Percentiles rank a stretch among this genome's conserved stretches.
These are phyloP conservation scores for Ophiosphaerella korrae DNA, from an alignment of 2,329 filamentous ascomycete genomes.

Conservation along the genomic window DNA sequence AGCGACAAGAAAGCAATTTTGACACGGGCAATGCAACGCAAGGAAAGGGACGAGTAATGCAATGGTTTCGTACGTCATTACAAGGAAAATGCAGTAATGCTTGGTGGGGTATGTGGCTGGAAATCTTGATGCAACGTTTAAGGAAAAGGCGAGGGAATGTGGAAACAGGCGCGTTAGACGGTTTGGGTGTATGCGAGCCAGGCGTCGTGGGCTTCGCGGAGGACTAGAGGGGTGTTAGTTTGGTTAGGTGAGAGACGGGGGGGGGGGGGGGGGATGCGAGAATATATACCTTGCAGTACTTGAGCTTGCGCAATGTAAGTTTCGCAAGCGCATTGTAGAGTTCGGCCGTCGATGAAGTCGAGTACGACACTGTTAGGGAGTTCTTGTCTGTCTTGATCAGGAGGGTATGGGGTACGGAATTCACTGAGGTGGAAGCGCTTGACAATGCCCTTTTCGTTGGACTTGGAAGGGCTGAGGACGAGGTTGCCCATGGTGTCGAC, in stretches of 20 bases:
- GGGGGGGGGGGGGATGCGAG: too few relatives aligned
- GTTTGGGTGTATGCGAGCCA: conserved; percentile 42
- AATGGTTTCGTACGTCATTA: conserved; percentile 1
- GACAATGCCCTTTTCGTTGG: conserved; percentile 66
- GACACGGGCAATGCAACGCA: not conserved
- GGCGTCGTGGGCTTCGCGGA: conserved; percentile 45
- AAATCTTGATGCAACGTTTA: not conserved
- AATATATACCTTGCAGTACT: conserved; percentile 43
- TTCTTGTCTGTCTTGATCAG: conserved; percentile 91
- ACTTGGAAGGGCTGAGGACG: conserved; percentile 73
- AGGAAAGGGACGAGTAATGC: not conserved
- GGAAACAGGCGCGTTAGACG: conserved; percentile 6
- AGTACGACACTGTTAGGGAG: conserved; percentile 81
- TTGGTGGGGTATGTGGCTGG: not conserved
- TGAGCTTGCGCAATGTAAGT: conserved; percentile 40
- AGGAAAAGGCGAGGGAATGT: conserved; percentile 3
- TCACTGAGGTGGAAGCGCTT: conserved; percentile 87
- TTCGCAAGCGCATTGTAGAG: conserved; percentile 63
- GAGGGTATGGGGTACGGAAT: conserved; percentile 77
- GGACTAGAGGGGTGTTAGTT: conserved; percentile 33
- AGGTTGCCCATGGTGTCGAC: conserved; percentile 85
- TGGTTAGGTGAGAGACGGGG: not conserved
- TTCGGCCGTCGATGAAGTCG: conserved; percentile 66
- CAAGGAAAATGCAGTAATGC: conserved; percentile 5
- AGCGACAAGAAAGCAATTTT: conserved; percentile 9